These are phyloP conservation scores for Mrakia frigida DNA, from an alignment of 768 basidiomycete genomes.

Conservation along the genomic window DNA sequence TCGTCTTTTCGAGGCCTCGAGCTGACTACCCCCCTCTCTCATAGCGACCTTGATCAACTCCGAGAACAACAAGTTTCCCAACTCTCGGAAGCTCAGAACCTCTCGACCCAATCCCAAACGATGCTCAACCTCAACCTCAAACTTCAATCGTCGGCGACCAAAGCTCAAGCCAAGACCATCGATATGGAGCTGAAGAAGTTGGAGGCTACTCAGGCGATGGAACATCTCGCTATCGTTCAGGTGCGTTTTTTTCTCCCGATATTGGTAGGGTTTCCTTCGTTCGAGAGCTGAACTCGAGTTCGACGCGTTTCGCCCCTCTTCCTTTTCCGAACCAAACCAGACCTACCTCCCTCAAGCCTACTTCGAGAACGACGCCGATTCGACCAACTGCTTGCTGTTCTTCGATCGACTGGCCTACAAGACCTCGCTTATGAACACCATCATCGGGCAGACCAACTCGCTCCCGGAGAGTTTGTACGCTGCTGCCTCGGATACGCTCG, in stretches of 20 bases:
- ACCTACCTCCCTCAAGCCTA: constrained; percentile 89
- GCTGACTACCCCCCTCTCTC: background rate
- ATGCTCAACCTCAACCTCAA: constrained; percentile 93
- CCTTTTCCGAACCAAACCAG: constrained; percentile 44
- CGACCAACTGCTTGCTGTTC: constrained; percentile 83
- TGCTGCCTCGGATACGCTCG: constrained; percentile 71
- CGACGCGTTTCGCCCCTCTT: background rate
- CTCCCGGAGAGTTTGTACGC: constrained; percentile 80
- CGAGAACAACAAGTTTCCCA: constrained; percentile 80
- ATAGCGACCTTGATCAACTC: constrained; percentile 78
- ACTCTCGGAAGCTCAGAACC: constrained; percentile 72
- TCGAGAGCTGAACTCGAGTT: background rate
- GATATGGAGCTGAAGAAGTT: constrained; percentile 82
- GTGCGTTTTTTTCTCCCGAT: constrained; percentile 45
- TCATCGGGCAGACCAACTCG: constrained; percentile 74
- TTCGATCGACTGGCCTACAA: constrained; percentile 86
- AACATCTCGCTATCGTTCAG: constrained; percentile 76
- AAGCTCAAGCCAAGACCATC: constrained; percentile 82
- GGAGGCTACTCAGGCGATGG: constrained; percentile 74
- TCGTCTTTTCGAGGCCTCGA: too few relatives aligned
- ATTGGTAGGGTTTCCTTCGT: background rate
- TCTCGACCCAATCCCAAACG: constrained; percentile 81
- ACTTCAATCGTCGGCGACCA: constrained; percentile 81
- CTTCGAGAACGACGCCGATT: constrained; percentile 79
- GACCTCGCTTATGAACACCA: constrained; percentile 73